phyloP scores from a whole-genome alignment of 2,329 filamentous ascomycete species.

The Penicillium italicum region DNA sequence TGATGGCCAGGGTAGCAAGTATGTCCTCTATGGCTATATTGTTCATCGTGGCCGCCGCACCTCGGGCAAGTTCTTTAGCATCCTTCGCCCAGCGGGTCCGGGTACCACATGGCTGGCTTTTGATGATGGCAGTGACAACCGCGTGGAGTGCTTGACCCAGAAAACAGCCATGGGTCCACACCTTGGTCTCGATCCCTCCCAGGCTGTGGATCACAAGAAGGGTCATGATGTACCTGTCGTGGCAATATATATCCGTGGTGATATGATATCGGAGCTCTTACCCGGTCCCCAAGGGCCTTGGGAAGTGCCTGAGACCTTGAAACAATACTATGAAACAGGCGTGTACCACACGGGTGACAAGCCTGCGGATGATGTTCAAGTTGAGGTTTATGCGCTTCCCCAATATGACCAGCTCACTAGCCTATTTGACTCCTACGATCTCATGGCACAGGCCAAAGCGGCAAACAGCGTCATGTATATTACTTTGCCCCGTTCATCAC shows the following conservation, averaged over 20 bases:
- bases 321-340: conserved; percentile 40
- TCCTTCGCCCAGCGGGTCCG: conserved; percentile 56
- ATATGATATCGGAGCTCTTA: conserved; percentile 42
- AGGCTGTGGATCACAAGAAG: conserved; percentile 42
- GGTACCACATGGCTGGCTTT: conserved; percentile 59
- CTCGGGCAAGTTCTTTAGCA: conserved; percentile 58
- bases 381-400: conserved; percentile 42
- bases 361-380: conserved; percentile 27
- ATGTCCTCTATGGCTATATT: conserved; percentile 58
- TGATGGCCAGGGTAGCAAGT: conserved; percentile 41
- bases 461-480: conserved; percentile 36
- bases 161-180: conserved; percentile 53
- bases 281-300: conserved; percentile 47
- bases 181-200: conserved; percentile 45
- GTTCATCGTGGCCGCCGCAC: conserved; percentile 58
- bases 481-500: conserved; percentile 33
- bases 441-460: conserved; percentile 40
- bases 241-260: conserved; percentile 54
- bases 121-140: conserved; percentile 53
- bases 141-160: conserved; percentile 55
- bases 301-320: conserved; percentile 43
- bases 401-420: conserved; percentile 34
- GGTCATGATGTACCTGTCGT: conserved; percentile 53
- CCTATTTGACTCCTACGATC: conserved; percentile 44
- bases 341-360: conserved; percentile 16